Evolutionary conservation across 1,284 basidiomycete species (phyloP), one percentile per base, ranked within the genome.

Genomic region (Ceratorhiza oryzae-sativae): DNA sequence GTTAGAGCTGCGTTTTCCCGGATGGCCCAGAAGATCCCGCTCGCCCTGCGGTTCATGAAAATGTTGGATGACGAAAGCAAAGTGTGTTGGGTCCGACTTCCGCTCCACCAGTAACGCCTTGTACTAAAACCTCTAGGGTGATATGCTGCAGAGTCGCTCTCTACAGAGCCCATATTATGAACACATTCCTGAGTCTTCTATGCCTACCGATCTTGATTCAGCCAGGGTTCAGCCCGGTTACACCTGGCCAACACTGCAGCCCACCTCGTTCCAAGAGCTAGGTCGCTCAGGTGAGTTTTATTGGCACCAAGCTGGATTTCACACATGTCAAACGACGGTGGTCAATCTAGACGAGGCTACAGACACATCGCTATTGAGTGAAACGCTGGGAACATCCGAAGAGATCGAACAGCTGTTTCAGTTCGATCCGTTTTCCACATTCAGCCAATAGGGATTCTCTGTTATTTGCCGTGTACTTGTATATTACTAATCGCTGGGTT

Each of bases 61-160:
- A 27, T 56, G 49, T n/a, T 68, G 3, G 63, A 68, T 27, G 34
- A 27, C 25, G 63, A 68, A 15, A 55, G 53, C n/a, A 49, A 68
- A 23, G 63, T 67, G 10, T 39, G 20, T 49, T 63, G 18, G 23
- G n/a, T n/a, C n/a, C n/a, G n/a, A n/a, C 15, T 49, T 23, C 27
- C 5, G 34, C 27, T 13, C 1, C 10, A 39, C 6, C 20, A 8
- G 9, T 34, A 20, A 10, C 32, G 12, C 13, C 34, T 39, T n/a
- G 13, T 10, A 27, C 20, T 51, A 8, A 30, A 18, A 30, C 18
- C 8, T 39, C 3, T 10, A 51, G 49, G 49, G 49, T 27, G 49
- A 30, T 18, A 27, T 51, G 49, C 25, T 27, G 12, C 23, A 30
- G 10, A 51, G 49, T n/a, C 49, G 18, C 2, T 51, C 49, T 27